A percentile compares a stretch with the other conserved stretches of the same genome.
Evolutionary conservation across 192 early-diverging fungal genomes (phyloP).

Genomic region (Coemansia sp.): DNA sequence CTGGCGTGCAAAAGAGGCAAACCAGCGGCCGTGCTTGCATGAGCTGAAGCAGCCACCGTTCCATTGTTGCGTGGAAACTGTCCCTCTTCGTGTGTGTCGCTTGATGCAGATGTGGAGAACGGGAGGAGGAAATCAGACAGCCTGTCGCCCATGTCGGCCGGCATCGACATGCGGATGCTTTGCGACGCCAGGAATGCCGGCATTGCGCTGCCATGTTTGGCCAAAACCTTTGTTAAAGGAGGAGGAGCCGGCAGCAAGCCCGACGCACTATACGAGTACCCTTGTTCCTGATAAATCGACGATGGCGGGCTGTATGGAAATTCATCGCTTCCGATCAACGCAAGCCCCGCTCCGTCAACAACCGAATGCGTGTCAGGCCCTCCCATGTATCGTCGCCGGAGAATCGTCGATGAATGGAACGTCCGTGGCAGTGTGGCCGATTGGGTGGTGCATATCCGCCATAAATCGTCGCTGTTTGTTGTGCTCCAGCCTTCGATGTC

Average conservation of each 20-base stretch:
- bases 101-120: background rate
- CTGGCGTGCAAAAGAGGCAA: background rate
- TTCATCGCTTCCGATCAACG: background rate
- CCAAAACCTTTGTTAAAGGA: background rate
- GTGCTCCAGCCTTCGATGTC: slow-evolving; percentile 1
- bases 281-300: background rate
- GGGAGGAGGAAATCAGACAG: background rate
- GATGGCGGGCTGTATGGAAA: background rate
- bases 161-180: slow-evolving; percentile 30
- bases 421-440: slow-evolving; percentile 28
- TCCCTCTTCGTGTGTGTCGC: no score
- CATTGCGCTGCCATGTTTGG: background rate
- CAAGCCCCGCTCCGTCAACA: background rate
- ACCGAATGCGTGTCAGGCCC: background rate
- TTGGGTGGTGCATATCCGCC: slow-evolving; percentile 1
- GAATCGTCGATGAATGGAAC: slow-evolving; percentile 26
- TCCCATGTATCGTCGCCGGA: slow-evolving; percentile 26
- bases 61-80: background rate
- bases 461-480: background rate
- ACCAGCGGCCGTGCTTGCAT: background rate
- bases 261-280: background rate
- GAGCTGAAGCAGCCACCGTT: background rate
- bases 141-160: slow-evolving; percentile 26
- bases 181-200: background rate
- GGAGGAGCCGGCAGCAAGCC: background rate